phyloP scores from a whole-genome alignment of 805 yeast genomes.

The Danielia oregonensis region DNA sequence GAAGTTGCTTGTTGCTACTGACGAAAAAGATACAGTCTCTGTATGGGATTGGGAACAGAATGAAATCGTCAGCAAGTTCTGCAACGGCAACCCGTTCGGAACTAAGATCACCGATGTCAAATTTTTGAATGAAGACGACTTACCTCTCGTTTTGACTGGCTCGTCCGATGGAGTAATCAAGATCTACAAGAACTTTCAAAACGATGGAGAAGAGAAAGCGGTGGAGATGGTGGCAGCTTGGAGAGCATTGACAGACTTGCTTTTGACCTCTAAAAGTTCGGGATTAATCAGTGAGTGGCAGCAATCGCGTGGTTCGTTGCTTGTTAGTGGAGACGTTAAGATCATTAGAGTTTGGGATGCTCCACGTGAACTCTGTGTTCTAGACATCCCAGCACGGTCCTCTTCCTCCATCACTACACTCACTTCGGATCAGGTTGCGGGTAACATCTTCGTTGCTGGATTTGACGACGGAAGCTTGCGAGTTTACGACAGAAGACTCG shows the following conservation, averaged over 20 bases:
- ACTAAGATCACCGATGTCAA: conserved; percentile 84
- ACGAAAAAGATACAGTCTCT: conserved; percentile 77
- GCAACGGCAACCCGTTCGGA: conserved; percentile 82
- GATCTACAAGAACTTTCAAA: conserved; percentile 72
- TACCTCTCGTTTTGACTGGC: conserved; percentile 79
- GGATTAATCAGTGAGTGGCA: conserved; percentile 95
- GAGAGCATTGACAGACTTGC: conserved; percentile 87
- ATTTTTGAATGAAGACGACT: conserved; percentile 88
- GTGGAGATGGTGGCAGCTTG: conserved; percentile 77
- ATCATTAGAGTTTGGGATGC: conserved; percentile 96
- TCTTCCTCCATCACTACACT: conserved; percentile 83
- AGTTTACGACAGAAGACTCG: conserved; percentile 86
- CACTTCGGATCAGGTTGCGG: conserved; percentile 94
- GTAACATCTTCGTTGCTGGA: conserved; percentile 85
- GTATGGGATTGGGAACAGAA: conserved; percentile 84
- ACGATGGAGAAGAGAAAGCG: conserved; percentile 20
- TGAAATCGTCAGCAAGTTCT: conserved; percentile 60
- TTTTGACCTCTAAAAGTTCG: conserved; percentile 74
- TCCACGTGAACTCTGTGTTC: conserved; percentile 80
- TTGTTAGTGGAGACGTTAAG: conserved; percentile 93
- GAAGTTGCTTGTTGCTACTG: conserved; percentile 71
- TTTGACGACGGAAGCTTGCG: conserved; percentile 87
- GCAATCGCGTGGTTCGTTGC: conserved; percentile 84
- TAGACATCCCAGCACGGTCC: conserved; percentile 88
- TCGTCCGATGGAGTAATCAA: conserved; percentile 93